These are phyloP conservation scores for Capsicum pubescens DNA, from an alignment of 257 asterid genomes.

Conservation along the genomic window DNA sequence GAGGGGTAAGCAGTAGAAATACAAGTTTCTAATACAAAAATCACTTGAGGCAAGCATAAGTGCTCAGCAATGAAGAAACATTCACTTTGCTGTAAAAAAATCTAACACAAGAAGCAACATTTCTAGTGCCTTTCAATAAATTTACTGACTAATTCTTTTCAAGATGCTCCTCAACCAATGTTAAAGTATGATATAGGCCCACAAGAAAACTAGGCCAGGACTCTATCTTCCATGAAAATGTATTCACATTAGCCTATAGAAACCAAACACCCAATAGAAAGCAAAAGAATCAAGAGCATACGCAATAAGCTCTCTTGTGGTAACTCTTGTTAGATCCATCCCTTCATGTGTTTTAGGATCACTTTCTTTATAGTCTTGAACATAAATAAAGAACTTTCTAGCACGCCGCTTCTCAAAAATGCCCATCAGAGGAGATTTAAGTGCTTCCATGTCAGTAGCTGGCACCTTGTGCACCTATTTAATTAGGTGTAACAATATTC, in stretches of 20 bases:
- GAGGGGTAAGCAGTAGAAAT: conserved; percentile 4
- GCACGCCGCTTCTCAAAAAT: conserved; percentile 97
- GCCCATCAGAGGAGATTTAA: conserved; percentile 97
- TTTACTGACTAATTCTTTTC: neutral
- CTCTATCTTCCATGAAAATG: neutral
- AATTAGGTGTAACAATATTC: conserved; percentile 24
- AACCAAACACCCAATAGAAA: neutral
- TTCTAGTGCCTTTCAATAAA: neutral
- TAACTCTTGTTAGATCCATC: conserved; percentile 87
- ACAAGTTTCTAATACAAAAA: conserved; percentile 1
- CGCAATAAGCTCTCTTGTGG: conserved; percentile 85
- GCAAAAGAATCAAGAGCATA: conserved; percentile 40
- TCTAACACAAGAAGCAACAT: conserved; percentile 11
- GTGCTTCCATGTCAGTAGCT: conserved; percentile 96
- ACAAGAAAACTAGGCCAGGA: neutral
- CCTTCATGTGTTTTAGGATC: conserved; percentile 91
- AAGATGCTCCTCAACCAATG: neutral
- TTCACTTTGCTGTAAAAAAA: conserved; percentile 1
- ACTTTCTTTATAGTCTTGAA: conserved; percentile 81
- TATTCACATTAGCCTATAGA: neutral
- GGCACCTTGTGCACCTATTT: conserved; percentile 97
- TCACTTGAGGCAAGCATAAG: neutral
- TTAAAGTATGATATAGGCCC: neutral
- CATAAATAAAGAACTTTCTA: conserved; percentile 85
- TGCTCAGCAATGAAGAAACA: neutral